These are phyloP conservation scores for Strobilomyces dryophilus DNA, from an alignment of 768 basidiomycete species.

Conservation along the genomic window DNA sequence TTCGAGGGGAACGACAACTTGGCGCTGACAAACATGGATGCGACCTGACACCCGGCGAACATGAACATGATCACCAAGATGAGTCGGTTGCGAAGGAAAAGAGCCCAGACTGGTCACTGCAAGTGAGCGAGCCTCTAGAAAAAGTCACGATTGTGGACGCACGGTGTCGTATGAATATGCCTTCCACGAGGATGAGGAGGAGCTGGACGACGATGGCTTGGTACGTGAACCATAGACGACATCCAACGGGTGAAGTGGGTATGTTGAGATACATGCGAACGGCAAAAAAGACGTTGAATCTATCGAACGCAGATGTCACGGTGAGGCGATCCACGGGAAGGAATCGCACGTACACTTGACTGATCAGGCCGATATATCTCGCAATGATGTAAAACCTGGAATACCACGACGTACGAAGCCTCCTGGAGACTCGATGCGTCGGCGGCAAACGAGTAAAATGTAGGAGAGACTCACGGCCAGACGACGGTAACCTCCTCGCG, in stretches of 20 bases:
- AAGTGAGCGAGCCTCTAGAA: neutral
- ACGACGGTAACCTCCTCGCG: slow-evolving; percentile 13
- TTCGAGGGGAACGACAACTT: slow-evolving; percentile 5
- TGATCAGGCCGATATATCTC: slow-evolving; percentile 13
- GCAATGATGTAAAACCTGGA: slow-evolving; percentile 8
- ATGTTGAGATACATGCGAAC: slow-evolving; percentile 16
- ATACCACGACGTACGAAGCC: slow-evolving; percentile 2
- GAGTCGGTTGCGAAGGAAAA: slow-evolving; percentile 8
- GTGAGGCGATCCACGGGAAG: neutral
- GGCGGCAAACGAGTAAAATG: neutral
- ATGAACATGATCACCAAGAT: slow-evolving; percentile 10
- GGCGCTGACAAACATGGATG: slow-evolving; percentile 19
- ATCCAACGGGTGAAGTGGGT: slow-evolving; percentile 2
- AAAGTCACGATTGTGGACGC: neutral
- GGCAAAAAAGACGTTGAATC: slow-evolving; percentile 21
- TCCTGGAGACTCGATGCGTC: slow-evolving; percentile 1
- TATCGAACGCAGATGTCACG: neutral
- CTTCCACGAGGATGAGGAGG: slow-evolving; percentile 11
- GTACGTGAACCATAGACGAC: slow-evolving; percentile 16
- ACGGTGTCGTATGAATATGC: slow-evolving; percentile 17
- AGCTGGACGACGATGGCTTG: slow-evolving; percentile 13
- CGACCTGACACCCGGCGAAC: slow-evolving; percentile 6
- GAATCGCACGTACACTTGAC: slow-evolving; percentile 17
- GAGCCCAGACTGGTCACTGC: slow-evolving; percentile 12
- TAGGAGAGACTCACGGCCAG: slow-evolving; percentile 19